phyloP scores from a whole-genome alignment of 2,329 filamentous ascomycete species.

The Raffaelea ambrosiae region DNA sequence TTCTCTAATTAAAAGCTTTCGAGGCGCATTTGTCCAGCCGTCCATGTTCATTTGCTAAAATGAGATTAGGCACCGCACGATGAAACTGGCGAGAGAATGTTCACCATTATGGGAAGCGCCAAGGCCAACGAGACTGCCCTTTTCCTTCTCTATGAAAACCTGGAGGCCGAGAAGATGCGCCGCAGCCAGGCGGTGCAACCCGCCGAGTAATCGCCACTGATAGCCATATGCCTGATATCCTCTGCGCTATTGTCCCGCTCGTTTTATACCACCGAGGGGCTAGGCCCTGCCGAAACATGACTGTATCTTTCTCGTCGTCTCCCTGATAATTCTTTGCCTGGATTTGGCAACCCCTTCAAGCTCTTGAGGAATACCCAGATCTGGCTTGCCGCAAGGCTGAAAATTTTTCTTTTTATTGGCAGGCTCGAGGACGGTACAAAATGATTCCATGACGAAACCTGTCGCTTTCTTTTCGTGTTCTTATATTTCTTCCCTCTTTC shows the following conservation, averaged over 20 bases:
- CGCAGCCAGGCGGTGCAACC: conserved; percentile 65
- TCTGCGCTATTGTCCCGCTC: background rate
- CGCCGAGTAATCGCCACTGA: conserved; percentile 34
- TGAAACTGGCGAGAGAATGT: conserved; percentile 97
- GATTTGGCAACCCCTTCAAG: conserved; percentile 39
- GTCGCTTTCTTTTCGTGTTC: conserved; percentile 8
- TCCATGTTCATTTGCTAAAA: conserved; percentile 11
- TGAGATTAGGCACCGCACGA: conserved; percentile 73
- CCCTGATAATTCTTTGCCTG: conserved; percentile 29
- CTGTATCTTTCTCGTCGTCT: conserved; percentile 12
- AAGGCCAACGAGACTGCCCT: conserved; percentile 92
- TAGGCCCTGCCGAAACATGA: background rate
- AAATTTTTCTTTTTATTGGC: conserved; percentile 28
- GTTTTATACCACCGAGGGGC: background rate
- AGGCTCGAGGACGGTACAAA: conserved; percentile 31
- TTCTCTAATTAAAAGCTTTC: background rate
- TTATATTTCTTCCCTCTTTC: conserved; percentile 2
- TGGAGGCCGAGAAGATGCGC: conserved; percentile 98
- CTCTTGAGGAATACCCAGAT: conserved; percentile 44
- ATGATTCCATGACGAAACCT: conserved; percentile 28
- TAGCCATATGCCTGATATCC: background rate
- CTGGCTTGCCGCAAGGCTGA: conserved; percentile 56
- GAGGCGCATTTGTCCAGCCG: too few species aligned
- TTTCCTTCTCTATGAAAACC: conserved; percentile 95
- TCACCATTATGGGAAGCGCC: conserved; percentile 95